Conservation (phyloP, 495 filamentous ascomycete species). For the Penicillium malachiteum region DNA sequence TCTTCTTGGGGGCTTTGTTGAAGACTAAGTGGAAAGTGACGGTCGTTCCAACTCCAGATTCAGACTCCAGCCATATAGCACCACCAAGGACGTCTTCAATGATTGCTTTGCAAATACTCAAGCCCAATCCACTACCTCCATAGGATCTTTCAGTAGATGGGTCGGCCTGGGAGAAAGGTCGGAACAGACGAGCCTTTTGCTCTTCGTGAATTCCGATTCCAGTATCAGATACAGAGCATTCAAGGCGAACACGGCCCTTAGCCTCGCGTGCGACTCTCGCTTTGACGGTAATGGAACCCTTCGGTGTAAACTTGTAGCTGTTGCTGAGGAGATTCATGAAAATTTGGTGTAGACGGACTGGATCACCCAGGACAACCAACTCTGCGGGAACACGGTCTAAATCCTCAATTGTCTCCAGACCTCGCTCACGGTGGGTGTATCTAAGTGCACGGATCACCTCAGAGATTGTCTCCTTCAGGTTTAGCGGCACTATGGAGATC, state of each 20-base stretch:
- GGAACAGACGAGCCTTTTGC: conserved; percentile 80
- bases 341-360: conserved; percentile 86
- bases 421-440: conserved; percentile 79
- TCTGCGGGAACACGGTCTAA: conserved; percentile 61
- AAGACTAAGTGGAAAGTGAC: conserved; percentile 84
- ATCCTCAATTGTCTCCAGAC: conserved; percentile 70
- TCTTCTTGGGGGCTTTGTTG: conserved; percentile 67
- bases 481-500: conserved; percentile 81
- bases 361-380: conserved; percentile 84
- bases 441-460: conserved; percentile 84
- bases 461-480: conserved; percentile 78
- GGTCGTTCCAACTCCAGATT: conserved; percentile 73
- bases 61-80: conserved; percentile 76
- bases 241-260: conserved; percentile 65
- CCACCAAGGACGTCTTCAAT: conserved; percentile 90
- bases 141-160: conserved; percentile 83
- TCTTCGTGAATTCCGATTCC: conserved; percentile 85
- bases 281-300: conserved; percentile 78
- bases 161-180: conserved; percentile 89
- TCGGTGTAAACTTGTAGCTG: conserved; percentile 89
- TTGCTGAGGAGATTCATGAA: conserved; percentile 92
- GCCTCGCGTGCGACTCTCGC: conserved; percentile 69
- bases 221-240: conserved; percentile 85
- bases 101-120: conserved; percentile 93
- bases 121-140: conserved; percentile 83